Evolutionary conservation across 2,329 filamentous ascomycete genomes (phyloP).

Genomic region (Piedraia hortae): DNA sequence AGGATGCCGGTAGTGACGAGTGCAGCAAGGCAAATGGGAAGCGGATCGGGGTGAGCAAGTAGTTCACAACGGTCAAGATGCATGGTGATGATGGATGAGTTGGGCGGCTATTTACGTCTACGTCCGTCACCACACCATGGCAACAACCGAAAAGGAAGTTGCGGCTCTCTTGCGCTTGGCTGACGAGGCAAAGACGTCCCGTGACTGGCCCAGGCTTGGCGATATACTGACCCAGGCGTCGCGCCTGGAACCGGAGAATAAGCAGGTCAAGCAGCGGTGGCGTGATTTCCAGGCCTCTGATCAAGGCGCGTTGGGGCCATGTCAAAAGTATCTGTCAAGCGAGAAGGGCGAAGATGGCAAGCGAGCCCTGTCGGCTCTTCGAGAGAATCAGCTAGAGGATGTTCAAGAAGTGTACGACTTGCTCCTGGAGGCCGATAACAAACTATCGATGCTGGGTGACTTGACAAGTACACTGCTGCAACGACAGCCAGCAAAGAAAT

Average conservation of each 20-base stretch:
- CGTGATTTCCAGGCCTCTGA: slow-evolving; percentile 12
- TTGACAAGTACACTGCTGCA: slow-evolving; percentile 14
- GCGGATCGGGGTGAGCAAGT: slow-evolving; percentile 8
- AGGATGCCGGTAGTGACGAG: slow-evolving; percentile 70
- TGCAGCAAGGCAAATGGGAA: slow-evolving; percentile 8
- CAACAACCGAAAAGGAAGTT: slow-evolving; percentile 4
- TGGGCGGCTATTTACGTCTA: not conserved
- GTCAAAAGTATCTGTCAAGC: slow-evolving; percentile 7
- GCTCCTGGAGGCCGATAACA: slow-evolving; percentile 15
- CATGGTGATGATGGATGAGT: not conserved
- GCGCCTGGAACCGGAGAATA: slow-evolving; percentile 16
- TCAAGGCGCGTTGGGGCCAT: slow-evolving; percentile 4
- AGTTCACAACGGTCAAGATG: slow-evolving; percentile 3
- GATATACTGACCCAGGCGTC: slow-evolving; percentile 18
- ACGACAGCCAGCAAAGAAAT: too few species aligned
- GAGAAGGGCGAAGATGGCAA: slow-evolving; percentile 16
- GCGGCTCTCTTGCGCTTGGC: slow-evolving; percentile 6
- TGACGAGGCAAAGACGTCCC: slow-evolving; percentile 5
- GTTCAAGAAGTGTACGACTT: slow-evolving; percentile 16
- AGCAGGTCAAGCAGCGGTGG: slow-evolving; percentile 16
- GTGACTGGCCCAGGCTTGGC: slow-evolving; percentile 15
- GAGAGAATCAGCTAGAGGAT: slow-evolving; percentile 13
- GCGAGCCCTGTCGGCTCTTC: slow-evolving; percentile 11
- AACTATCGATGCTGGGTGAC: slow-evolving; percentile 12
- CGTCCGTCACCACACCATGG: not conserved